These are phyloP conservation scores for Arthrobotrys musiformis DNA, from an alignment of 2,329 filamentous ascomycete genomes.

Conservation along the genomic window DNA sequence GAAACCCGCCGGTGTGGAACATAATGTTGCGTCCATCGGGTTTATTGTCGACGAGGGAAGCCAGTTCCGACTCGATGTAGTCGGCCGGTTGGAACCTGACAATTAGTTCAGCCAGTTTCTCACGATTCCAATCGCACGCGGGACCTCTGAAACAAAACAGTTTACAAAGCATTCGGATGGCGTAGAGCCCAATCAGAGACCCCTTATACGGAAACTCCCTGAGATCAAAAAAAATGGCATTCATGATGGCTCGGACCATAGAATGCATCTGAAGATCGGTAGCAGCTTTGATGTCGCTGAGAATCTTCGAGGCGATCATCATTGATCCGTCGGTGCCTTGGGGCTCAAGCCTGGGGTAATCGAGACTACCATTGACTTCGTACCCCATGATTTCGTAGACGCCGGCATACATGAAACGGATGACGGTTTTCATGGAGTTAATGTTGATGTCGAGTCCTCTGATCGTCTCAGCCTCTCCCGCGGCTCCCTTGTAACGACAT, in stretches of 20 bases:
- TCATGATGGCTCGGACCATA: slow-evolving; percentile 9
- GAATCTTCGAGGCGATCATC: not conserved
- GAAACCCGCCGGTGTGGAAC: not conserved
- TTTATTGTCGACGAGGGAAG: not conserved
- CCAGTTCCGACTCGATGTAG: not conserved
- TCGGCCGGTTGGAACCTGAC: not conserved
- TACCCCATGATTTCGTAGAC: slow-evolving; percentile 22
- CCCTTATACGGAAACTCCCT: not conserved
- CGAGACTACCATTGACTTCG: slow-evolving; percentile 8
- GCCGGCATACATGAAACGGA: slow-evolving; percentile 24
- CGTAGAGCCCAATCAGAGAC: not conserved
- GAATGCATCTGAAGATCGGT: not conserved
- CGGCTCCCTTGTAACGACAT: no score
- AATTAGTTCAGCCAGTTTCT: not conserved
- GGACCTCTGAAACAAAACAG: not conserved
- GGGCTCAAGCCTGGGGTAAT: no score
- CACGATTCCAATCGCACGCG: not conserved
- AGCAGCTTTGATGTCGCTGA: slow-evolving; percentile 7
- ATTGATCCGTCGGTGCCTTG: not conserved
- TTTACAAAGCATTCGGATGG: not conserved
- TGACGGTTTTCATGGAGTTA: slow-evolving; percentile 8
- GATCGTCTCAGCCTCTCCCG: not conserved
- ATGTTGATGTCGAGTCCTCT: not conserved
- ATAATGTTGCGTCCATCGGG: not conserved
- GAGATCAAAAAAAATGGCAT: not conserved